Percentiles rank a stretch among this genome's conserved stretches.
Conservation (phyloP, 768 basidiomycete species). For the Boletus sp. region DNA sequence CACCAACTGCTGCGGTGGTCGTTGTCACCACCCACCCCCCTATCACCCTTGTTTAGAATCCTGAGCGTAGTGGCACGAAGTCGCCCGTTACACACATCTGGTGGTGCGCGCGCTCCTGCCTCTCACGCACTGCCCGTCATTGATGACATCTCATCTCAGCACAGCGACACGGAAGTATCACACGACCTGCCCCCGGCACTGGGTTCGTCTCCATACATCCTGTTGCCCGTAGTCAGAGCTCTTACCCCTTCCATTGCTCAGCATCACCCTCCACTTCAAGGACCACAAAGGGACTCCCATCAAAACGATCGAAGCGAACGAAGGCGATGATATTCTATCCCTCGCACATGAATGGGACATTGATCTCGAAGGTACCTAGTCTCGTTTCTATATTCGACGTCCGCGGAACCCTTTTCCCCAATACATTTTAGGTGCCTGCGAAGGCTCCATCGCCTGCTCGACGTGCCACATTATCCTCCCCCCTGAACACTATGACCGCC, state of each 20-base stretch:
- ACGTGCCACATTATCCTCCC: conserved; percentile 86
- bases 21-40: not conserved
- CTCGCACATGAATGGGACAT: conserved; percentile 95
- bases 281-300: conserved; percentile 82
- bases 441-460: conserved; percentile 94
- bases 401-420: not conserved
- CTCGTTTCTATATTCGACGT: not conserved
- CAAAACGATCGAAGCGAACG: conserved; percentile 87
- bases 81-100: conserved; percentile 19
- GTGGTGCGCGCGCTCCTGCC: conserved; percentile 5
- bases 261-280: conserved; percentile 87
- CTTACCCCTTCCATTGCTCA: conserved; percentile 28
- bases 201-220: conserved; percentile 44
- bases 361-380: conserved; percentile 80
- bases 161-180: conserved; percentile 47
- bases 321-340: conserved; percentile 88
- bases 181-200: conserved; percentile 63
- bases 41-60: not conserved
- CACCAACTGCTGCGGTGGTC: conserved; percentile 8
- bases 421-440: conserved; percentile 75
- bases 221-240: not conserved
- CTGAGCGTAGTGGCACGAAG: not conserved
- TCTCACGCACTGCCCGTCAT: not conserved
- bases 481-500: conserved; percentile 67
- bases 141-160: not conserved